phyloP scores from a whole-genome alignment of 1,284 basidiomycete species.

The Tilletia setariae region DNA sequence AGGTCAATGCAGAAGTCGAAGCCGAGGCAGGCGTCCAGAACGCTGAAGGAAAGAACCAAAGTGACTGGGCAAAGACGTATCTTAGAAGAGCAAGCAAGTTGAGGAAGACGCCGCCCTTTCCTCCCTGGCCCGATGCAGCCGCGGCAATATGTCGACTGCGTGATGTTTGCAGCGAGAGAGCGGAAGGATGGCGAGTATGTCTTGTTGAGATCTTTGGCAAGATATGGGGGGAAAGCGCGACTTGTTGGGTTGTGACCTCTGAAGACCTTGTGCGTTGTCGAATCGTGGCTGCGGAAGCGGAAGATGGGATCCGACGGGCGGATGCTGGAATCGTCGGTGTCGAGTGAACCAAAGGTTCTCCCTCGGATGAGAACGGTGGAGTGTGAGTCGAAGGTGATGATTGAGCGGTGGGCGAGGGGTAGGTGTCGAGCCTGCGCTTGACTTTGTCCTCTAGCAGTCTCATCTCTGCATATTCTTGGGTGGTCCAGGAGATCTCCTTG shows the following conservation, averaged over 20 bases:
- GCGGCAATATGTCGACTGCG: slow-evolving; percentile 18
- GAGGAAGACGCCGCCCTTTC: slow-evolving; percentile 1
- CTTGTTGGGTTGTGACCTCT: background rate
- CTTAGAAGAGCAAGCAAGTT: background rate
- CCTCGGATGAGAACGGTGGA: background rate
- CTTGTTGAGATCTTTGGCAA: no score
- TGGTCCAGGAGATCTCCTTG: slow-evolving; percentile 35
- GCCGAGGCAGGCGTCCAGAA: slow-evolving; percentile 17
- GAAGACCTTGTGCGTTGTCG: background rate
- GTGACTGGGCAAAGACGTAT: slow-evolving; percentile 9
- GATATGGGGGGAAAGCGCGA: no score
- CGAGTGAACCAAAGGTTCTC: no score
- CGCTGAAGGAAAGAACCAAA: slow-evolving; percentile 7
- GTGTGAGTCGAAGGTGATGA: background rate
- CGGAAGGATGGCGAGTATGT: no score
- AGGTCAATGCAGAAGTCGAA: slow-evolving; percentile 24
- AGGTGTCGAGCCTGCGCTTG: background rate
- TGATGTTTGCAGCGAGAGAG: background rate
- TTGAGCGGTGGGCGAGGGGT: no score
- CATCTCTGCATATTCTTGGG: slow-evolving; percentile 40
- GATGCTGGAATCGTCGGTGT: background rate
- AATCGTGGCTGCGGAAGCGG: background rate
- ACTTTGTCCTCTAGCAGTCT: slow-evolving; percentile 20
- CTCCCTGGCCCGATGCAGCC: background rate
- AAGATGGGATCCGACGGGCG: no score